These are phyloP conservation scores for Lactarius sanguifluus DNA, from an alignment of 768 basidiomycete genomes.

Conservation along the genomic window DNA sequence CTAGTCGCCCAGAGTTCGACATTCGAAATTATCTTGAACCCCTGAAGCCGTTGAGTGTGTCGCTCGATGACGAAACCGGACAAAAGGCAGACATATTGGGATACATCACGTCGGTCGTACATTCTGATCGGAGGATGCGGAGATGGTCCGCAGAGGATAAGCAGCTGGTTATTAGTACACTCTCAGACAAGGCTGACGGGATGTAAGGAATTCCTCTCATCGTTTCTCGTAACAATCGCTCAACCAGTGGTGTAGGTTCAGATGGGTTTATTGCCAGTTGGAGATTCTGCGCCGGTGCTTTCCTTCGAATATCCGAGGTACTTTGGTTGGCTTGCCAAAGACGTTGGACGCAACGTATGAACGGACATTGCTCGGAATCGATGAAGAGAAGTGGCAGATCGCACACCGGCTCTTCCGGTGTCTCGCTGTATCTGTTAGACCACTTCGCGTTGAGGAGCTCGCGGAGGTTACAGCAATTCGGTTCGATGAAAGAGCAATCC, in stretches of 20 bases:
- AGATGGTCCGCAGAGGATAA: background rate
- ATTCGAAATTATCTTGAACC: background rate
- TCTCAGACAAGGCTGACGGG: slow-evolving; percentile 1
- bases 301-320: background rate
- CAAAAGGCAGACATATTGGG: background rate
- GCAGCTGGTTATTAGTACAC: slow-evolving; percentile 1
- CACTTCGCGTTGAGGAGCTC: background rate
- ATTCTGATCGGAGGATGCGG: background rate
- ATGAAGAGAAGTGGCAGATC: background rate
- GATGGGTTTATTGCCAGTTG: slow-evolving; percentile 11
- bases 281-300: background rate
- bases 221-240: too few relatives aligned
- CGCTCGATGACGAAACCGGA: background rate
- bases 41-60: background rate
- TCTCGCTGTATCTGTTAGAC: background rate
- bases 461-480: background rate
- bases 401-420: background rate
- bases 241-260: background rate
- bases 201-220: background rate
- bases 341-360: background rate
- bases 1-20: background rate
- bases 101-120: background rate
- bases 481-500: background rate
- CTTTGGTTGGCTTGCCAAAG: background rate
- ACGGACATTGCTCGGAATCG: background rate